These are phyloP conservation scores for Boletus huronensis DNA, from an alignment of 768 basidiomycete species.

Conservation along the genomic window DNA sequence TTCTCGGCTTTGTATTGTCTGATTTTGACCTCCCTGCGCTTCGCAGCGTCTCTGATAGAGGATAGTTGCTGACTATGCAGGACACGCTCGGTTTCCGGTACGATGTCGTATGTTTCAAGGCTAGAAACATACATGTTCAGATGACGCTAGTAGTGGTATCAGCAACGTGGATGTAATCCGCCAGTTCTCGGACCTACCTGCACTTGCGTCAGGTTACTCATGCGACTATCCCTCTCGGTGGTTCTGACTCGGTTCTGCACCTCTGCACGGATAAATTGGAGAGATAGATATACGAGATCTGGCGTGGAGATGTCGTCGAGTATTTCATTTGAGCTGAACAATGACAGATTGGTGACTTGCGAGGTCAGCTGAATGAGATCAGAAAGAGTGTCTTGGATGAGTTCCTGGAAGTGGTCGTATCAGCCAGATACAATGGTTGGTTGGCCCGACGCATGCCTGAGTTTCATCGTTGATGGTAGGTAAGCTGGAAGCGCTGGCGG, in stretches of 20 bases:
- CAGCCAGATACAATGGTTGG: conserved; percentile 1
- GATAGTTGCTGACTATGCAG: conserved; percentile 50
- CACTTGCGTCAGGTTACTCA: conserved; percentile 50
- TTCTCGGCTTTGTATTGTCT: conserved; percentile 87
- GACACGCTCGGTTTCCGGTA: conserved; percentile 56
- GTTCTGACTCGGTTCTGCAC: conserved; percentile 58
- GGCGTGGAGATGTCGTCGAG: conserved; percentile 79
- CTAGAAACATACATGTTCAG: conserved; percentile 44
- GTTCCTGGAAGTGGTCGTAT: conserved; percentile 42
- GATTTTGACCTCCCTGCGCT: conserved; percentile 84
- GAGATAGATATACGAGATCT: conserved; percentile 71
- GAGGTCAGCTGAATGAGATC: conserved; percentile 54
- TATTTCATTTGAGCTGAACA: conserved; percentile 83
- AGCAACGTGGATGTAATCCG: not conserved
- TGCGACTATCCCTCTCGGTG: conserved; percentile 53
- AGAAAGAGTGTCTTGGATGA: conserved; percentile 50
- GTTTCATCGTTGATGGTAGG: conserved; percentile 44
- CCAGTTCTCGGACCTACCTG: conserved; percentile 45
- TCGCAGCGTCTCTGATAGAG: conserved; percentile 58
- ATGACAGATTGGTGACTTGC: conserved; percentile 54
- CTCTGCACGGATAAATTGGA: conserved; percentile 67
- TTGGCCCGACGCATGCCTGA: conserved; percentile 34
- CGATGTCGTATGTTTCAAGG: conserved; percentile 63
- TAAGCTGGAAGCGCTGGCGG: conserved; percentile 37
- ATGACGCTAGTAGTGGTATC: conserved; percentile 40